Percentiles rank a stretch among this genome's conserved stretches.
Evolutionary conservation across 352 stramenopile species (phyloP).

Genomic region (Phytopythium chamaehyphon): DNA sequence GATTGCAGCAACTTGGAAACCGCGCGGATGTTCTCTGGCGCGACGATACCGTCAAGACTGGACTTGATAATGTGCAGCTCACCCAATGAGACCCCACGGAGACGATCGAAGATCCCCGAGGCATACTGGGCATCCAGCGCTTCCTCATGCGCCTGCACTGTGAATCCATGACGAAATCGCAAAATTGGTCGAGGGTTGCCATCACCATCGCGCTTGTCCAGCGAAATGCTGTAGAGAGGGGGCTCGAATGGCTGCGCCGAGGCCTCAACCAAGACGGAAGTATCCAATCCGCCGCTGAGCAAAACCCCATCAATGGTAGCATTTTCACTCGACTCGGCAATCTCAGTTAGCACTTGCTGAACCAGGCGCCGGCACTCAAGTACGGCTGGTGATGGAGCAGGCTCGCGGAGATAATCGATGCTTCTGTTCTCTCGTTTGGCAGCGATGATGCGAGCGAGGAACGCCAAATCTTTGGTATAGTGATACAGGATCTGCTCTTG

Average conservation of each 20-base stretch:
- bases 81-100: constrained; percentile 40
- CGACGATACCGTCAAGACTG: constrained; percentile 50
- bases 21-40: constrained; percentile 15
- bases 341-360: constrained; percentile 48
- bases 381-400: constrained; percentile 20
- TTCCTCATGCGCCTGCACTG: constrained; percentile 36
- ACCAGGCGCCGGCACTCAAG: constrained; percentile 44
- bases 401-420: constrained; percentile 43
- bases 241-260: constrained; percentile 29
- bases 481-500: constrained; percentile 67
- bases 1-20: constrained; percentile 56
- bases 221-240: constrained; percentile 27
- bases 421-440: constrained; percentile 25
- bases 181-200: constrained; percentile 34
- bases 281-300: constrained; percentile 68
- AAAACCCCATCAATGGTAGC: constrained; percentile 30
- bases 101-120: constrained; percentile 32
- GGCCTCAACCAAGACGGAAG: constrained; percentile 64
- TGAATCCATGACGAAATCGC: constrained; percentile 46
- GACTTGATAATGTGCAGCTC: constrained; percentile 58
- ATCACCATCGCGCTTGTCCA: constrained; percentile 28
- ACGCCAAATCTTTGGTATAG: constrained; percentile 60
- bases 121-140: constrained; percentile 47
- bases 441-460: constrained; percentile 29
- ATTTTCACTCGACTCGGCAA: constrained; percentile 14